Evolutionary conservation across 176 grass and related monocot species (phyloP), one percentile per base, ranked within the genome.

Genomic region (Juncus inflexus): DNA sequence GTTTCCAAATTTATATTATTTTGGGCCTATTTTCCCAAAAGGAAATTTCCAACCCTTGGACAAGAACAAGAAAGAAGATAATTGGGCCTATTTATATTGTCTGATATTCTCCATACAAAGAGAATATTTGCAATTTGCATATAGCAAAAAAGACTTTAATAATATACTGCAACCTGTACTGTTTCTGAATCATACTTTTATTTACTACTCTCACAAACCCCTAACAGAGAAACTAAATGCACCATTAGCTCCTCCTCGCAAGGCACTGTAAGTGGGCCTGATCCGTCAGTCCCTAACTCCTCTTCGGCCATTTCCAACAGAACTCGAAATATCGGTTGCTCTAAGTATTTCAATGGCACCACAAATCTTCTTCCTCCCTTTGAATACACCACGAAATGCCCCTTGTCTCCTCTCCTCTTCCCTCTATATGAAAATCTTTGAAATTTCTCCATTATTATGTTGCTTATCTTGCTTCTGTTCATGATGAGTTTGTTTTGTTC

Each of bases 281-380:
- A n/a, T 2, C 70, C 49, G 9, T 35, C 63, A 4, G 70, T 68
- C 43, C 78, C 70, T 42, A 80, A 58, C 70, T 80, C 70, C 43
- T 80, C 78, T 50, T 80, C 78, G 9, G 78, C 78, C 62, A 80
- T 80, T 37, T 80, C 78, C 55, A 80, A 42, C 69, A 80, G 55
- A 71, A 80, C 78, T 59, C 67, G 70, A 58, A 74, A 77, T 3
- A 77, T 65, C 16, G 57, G 64, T 59, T 81, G 79, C 35, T 67
- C 35, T 13, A 80, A 15, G 40, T 58, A 76, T 19, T 55, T 66
- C 61, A 74, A 15, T 52, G 78, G 69, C 60, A 74, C 69, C 61
- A 74, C 69, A 60, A 66, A 74, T 9, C 69, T 50, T 45, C 50
- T 74, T 39, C 61, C 78, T 43, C 51, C 69, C 38, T 74, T 80